Base-by-base conservation (phyloP, 345 rosid species). In the Litchi chinensis region DNA sequence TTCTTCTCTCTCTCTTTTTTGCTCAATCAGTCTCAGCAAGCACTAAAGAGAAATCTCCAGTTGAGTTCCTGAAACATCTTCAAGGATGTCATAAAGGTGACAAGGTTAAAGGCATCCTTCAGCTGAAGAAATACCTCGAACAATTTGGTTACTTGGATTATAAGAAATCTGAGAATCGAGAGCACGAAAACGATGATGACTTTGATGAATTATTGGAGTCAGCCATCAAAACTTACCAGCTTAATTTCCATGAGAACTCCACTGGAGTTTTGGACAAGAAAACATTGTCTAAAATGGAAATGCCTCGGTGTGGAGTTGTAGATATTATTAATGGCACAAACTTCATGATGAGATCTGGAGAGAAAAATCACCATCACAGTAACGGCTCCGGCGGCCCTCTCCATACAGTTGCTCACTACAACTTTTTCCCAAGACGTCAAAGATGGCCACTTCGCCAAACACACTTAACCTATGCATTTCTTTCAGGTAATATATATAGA, bases 41-140 rank as follows among this genome's bases (percentile, higher is more conserved):
- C 3, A 32, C 10, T 19, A 0, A 74, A 6, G 56, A 8, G 3
- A 7, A 19, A n/a, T 71, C 54, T 15, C 72, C 87, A 21, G 76
- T 82, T 18, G 83, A 44, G 22, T 85, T 86, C 71, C 41, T 86
- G 10, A 65, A 83, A 6, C 76, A 78, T 8, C 81, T 86, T 2
- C 18, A 82, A 54, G 91, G 89, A 13, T 80, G 85, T 46, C 82
- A 77, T 28, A 79, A 83, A 64, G 88, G 86, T 5, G 85, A 83
- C 19, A 83, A 75, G 5, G n/a, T 80, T 24, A 73, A 66, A 67
- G 87, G 82, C 77, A 64, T 89, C 19, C 66, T 70, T 22, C 13
- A 77, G 8, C 84, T 85, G 71, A 87, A 82, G 48, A 77, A 77
- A 8, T 84, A 81, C 44, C 75, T 85, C 16, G 43, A 85, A 10